phyloP scores from a whole-genome alignment of 768 basidiomycete genomes.

The Xerocomellus chrysenteron region DNA sequence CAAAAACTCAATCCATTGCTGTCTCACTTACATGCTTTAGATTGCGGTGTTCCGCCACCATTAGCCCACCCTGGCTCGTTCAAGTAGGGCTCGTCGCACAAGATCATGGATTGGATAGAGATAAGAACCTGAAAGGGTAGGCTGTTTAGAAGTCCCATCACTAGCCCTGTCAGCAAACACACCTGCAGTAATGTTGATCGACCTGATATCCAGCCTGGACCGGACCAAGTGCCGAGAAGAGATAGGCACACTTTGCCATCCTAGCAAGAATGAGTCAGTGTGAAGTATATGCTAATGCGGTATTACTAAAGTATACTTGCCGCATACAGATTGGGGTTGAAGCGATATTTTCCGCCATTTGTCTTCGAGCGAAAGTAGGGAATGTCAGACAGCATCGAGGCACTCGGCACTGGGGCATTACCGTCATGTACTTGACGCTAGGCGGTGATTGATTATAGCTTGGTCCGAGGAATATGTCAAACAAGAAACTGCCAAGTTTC shows the following conservation, averaged over 20 bases:
- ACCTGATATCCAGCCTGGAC: constrained; percentile 92
- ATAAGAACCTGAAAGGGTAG: constrained; percentile 60
- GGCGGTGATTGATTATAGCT: constrained; percentile 90
- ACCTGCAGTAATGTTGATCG: constrained; percentile 88
- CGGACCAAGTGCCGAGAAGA: constrained; percentile 87
- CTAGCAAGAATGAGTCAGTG: constrained; percentile 34
- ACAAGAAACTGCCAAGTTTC: constrained; percentile 52
- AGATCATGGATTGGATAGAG: constrained; percentile 95
- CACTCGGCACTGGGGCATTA: constrained; percentile 17
- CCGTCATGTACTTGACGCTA: constrained; percentile 65
- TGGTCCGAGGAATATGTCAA: constrained; percentile 91
- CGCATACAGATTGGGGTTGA: constrained; percentile 94
- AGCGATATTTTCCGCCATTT: constrained; percentile 83
- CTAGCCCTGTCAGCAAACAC: constrained; percentile 10
- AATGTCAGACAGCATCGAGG: constrained; percentile 11
- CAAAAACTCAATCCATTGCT: not conserved
- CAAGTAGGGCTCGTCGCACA: constrained; percentile 88
- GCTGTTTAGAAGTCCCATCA: not conserved
- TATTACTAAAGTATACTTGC: constrained; percentile 40
- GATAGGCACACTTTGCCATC: constrained; percentile 95
- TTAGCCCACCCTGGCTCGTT: constrained; percentile 90
- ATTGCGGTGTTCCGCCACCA: constrained; percentile 70
- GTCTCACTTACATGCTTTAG: constrained; percentile 63
- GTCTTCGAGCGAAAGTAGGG: constrained; percentile 46
- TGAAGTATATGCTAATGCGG: not conserved